Conservation (phyloP, 148 eudicot genomes). For the Gaultheria prostrata region DNA sequence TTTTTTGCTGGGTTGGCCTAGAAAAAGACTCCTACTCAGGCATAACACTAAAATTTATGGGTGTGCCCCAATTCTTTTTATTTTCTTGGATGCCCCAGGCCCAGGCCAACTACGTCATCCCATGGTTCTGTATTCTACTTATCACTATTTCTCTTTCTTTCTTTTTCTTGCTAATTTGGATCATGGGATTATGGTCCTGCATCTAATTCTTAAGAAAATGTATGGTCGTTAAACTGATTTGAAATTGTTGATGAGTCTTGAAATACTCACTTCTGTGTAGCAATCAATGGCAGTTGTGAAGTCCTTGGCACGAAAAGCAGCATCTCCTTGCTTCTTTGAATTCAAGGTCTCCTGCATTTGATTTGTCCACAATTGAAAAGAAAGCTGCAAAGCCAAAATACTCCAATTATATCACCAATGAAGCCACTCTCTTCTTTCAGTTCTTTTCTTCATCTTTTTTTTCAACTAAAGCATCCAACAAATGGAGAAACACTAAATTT, state of each 20-base stretch:
- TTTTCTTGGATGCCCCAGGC: too few relatives aligned
- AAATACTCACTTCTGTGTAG: conserved; percentile 46
- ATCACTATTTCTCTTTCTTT: not conserved
- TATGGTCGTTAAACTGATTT: not conserved
- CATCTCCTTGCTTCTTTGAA: conserved; percentile 70
- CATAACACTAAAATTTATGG: too few relatives aligned
- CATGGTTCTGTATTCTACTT: not conserved
- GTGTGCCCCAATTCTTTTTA: too few relatives aligned
- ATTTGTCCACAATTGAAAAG: conserved; percentile 75
- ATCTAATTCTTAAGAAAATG: not conserved
- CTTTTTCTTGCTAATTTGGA: not conserved
- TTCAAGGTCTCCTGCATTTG: conserved; percentile 70
- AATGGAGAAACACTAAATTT: not conserved
- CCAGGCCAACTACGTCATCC: not conserved
- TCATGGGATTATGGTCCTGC: not conserved
- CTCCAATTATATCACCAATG: conserved; percentile 7
- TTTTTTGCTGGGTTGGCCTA: too few relatives aligned
- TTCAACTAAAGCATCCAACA: not conserved
- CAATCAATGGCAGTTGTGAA: conserved; percentile 54
- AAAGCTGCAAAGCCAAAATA: conserved; percentile 47
- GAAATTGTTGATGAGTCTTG: not conserved
- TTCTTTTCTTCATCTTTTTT: not conserved
- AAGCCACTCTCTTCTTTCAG: not conserved
- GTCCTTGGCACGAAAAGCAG: conserved; percentile 64
- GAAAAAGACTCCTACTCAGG: too few relatives aligned